phyloP scores from a whole-genome alignment of 208 protist species.

The Trichomonas tenax region DNA sequence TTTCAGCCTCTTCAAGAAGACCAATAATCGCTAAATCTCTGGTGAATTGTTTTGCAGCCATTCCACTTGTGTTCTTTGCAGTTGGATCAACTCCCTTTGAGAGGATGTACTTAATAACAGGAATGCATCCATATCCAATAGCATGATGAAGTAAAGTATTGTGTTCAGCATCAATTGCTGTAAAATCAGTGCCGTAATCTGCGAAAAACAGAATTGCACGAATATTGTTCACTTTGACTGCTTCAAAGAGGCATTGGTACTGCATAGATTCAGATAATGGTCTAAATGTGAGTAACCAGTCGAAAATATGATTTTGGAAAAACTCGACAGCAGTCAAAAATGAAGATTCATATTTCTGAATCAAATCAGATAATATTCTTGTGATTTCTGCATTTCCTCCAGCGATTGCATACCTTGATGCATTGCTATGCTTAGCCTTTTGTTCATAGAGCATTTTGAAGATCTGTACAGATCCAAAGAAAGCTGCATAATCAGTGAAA shows the following conservation, averaged over 20 bases:
- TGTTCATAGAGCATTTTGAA: not conserved
- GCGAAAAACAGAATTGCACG: not conserved
- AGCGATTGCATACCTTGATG: not conserved
- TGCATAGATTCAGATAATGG: not conserved
- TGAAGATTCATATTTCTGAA: not conserved
- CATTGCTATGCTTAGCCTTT: not conserved
- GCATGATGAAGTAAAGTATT: not conserved
- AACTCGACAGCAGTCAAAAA: not conserved
- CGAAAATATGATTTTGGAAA: not conserved
- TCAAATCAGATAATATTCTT: not conserved
- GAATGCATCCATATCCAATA: not conserved
- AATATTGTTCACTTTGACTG: not conserved
- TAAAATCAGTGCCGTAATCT: not conserved
- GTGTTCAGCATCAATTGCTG: not conserved
- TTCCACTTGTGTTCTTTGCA: not conserved
- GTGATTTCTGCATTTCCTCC: not conserved
- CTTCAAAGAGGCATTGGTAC: not conserved
- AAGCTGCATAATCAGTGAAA: not conserved
- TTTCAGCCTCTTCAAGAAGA: not conserved
- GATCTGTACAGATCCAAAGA: not conserved
- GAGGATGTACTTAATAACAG: not conserved
- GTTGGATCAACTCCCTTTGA: not conserved
- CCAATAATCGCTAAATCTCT: not conserved
- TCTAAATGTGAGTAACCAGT: not conserved
- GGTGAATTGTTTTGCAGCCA: not conserved